Percentiles rank a stretch among this genome's conserved stretches.
Conservation (phyloP, 345 rosid species). For the Schrenkiella parvula region DNA sequence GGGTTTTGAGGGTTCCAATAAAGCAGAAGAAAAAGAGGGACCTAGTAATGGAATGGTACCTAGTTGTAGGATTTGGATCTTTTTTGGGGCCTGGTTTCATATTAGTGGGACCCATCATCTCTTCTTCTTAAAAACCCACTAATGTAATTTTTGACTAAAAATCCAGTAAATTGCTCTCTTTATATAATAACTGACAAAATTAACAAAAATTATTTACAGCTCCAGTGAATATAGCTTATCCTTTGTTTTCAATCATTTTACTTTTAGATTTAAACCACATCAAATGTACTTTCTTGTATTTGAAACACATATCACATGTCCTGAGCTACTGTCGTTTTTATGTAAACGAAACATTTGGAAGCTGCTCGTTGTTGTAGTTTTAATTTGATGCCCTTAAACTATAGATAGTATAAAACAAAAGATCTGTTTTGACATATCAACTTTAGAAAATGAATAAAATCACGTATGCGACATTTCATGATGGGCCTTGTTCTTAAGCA, state of each 20-base stretch:
- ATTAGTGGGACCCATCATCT: constrained; percentile 18
- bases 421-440: not conserved
- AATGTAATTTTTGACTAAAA: no score
- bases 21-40: constrained; percentile 33
- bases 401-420: not conserved
- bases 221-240: not conserved
- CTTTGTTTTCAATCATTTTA: not conserved
- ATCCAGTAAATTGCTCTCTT: not conserved
- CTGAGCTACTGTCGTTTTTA: constrained; percentile 1
- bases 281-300: constrained; percentile 23
- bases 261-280: constrained; percentile 5
- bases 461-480: constrained; percentile 15
- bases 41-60: constrained; percentile 36
- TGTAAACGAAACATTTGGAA: not conserved
- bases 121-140: no score
- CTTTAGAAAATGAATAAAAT: not conserved
- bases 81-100: constrained; percentile 27
- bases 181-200: not conserved
- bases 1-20: constrained; percentile 37
- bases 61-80: constrained; percentile 35
- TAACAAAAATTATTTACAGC: not conserved
- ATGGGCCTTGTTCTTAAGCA: constrained; percentile 5
- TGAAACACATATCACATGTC: constrained; percentile 19
- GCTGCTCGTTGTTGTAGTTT: not conserved
- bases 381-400: not conserved